Percentiles rank a stretch among this genome's conserved stretches.
Conservation (phyloP, 73 alveolate genomes). For the Paramecium biaurelia region DNA sequence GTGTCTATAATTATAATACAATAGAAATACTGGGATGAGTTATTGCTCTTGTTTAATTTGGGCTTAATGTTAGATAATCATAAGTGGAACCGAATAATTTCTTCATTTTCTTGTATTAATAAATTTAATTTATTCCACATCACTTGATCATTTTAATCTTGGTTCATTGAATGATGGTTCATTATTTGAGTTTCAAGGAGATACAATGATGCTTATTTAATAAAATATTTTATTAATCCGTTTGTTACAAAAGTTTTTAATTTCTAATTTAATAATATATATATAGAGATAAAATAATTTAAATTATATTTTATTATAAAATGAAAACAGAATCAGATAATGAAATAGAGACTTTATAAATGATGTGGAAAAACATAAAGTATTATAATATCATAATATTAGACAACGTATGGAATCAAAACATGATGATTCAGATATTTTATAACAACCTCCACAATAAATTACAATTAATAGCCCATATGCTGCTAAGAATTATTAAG, state of each 20-base stretch:
- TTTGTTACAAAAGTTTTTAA: neutral
- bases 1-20: neutral
- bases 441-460: neutral
- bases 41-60: neutral
- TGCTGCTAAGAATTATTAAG: slow-evolving; percentile 28
- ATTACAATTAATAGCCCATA: neutral
- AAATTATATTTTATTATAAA: neutral
- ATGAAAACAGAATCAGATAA: slow-evolving; percentile 53
- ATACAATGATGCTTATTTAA: no score
- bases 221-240: no score
- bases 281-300: neutral
- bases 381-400: neutral
- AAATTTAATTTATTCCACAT: neutral
- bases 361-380: slow-evolving; percentile 41
- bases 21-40: neutral
- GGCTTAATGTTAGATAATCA: neutral
- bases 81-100: neutral
- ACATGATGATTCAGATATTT: slow-evolving; percentile 9
- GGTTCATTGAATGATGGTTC: no score
- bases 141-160: neutral
- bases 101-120: neutral
- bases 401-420: slow-evolving; percentile 33
- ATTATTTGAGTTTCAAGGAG: no score
- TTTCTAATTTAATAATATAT: no score
- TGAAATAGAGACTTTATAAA: slow-evolving; percentile 7